Conservation (phyloP, 2,329 filamentous ascomycete genomes). For the Cordyceps farinosa region DNA sequence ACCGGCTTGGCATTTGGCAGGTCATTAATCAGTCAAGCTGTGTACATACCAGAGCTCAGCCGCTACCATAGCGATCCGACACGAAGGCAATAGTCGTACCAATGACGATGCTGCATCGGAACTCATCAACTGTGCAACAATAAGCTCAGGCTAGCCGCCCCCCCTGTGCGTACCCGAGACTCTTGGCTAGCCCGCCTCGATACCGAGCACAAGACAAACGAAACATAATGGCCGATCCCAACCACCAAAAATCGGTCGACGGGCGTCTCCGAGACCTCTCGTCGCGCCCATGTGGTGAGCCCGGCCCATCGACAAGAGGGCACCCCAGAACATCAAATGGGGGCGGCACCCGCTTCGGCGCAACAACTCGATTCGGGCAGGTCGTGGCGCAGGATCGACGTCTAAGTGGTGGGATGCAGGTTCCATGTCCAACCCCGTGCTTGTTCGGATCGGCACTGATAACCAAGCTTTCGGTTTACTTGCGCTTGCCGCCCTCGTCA, state of each 20-base stretch:
- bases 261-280: background rate
- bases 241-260: background rate
- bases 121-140: background rate
- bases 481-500: background rate
- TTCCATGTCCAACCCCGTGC: background rate
- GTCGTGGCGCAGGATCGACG: slow-evolving; percentile 14
- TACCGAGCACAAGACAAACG: background rate
- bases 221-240: background rate
- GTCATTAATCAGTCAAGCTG: too few relatives aligned
- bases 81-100: background rate
- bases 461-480: background rate
- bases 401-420: slow-evolving; percentile 13
- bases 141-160: too few relatives aligned
- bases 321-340: background rate
- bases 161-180: background rate
- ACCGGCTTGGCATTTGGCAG: background rate
- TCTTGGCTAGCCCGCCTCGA: background rate
- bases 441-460: slow-evolving; percentile 12
- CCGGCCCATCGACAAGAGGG: background rate
- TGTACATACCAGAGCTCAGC: background rate
- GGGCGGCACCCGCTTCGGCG: background rate
- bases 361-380: slow-evolving; percentile 10
- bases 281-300: slow-evolving; percentile 8
- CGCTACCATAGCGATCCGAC: background rate
- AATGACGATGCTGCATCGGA: background rate